Base-by-base conservation (phyloP, 768 basidiomycete genomes). In the Wakefieldia striispora region DNA sequence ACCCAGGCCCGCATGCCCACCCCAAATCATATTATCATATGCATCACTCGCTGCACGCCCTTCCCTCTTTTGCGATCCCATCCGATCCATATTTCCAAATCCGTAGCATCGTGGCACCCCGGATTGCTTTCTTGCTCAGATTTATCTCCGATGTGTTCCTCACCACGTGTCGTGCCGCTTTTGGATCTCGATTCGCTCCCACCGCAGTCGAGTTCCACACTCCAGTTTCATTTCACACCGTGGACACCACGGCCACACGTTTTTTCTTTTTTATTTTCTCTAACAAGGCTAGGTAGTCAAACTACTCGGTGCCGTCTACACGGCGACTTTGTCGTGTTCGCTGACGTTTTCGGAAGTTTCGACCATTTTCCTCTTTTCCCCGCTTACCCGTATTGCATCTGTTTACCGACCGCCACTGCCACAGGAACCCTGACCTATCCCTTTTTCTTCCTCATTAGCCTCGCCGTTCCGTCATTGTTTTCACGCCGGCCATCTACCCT, bases 241-340 rank as follows among this genome's bases (percentile, higher is more conserved):
- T 60, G 61, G 59, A 59, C 35, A 47, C 60, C 60, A 63, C 60
- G 59, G 59, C 31, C 21, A 45, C 60, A 53, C 61, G 61, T 63
- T 54, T 63, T n/a, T n/a, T n/a, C n/a, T n/a, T n/a, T n/a, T n/a
- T n/a, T n/a, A n/a, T n/a, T n/a, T n/a, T n/a, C n/a, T n/a, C n/a
- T n/a, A n/a, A n/a, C n/a, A n/a, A n/a, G n/a, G n/a, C n/a, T n/a
- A n/a, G n/a, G n/a, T n/a, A n/a, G n/a, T n/a, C n/a, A n/a, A n/a
- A n/a, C n/a, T n/a, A n/a, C n/a, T n/a, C n/a, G n/a, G n/a, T n/a
- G n/a, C 20, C 40, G 34, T 34, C 20, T 35, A 38, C 47, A 57
- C 61, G 61, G 55, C 31, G 51, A 57, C 55, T 39, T 51, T 9
- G 38, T 42, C 38, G 35, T 42, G n/a, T n/a, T n/a, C n/a, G n/a